Percentiles rank a stretch among this genome's conserved stretches.
These are phyloP conservation scores for Dioscorea alata DNA, from an alignment of 106 monocot species.

Conservation along the genomic window DNA sequence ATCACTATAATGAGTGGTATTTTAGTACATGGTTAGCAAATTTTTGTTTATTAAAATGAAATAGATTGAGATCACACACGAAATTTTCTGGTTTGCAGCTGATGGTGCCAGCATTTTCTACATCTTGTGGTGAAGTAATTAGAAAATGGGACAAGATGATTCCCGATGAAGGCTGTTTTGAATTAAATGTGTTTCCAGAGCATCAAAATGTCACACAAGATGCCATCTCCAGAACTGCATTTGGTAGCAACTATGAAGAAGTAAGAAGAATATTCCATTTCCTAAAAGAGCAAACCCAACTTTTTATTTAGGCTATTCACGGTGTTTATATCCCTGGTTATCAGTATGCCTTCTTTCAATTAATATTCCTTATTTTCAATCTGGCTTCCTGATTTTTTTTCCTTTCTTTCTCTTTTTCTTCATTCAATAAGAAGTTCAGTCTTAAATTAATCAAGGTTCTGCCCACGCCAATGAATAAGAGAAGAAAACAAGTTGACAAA, in stretches of 20 bases:
- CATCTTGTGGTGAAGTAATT: slow-evolving; percentile 29
- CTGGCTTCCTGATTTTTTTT: too few relatives aligned
- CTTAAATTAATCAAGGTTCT: slow-evolving; percentile 28
- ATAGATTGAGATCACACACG: too few relatives aligned
- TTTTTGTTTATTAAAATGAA: too few relatives aligned
- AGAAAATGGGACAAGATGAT: slow-evolving; percentile 14
- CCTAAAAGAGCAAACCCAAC: slow-evolving; percentile 26
- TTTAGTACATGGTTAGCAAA: too few relatives aligned
- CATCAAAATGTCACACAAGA: slow-evolving; percentile 55
- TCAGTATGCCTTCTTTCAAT: not conserved
- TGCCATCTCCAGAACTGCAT: slow-evolving; percentile 68
- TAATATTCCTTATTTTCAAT: too few relatives aligned
- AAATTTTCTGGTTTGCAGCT: not conserved
- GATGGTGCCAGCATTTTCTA: slow-evolving; percentile 16
- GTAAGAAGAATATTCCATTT: slow-evolving; percentile 38
- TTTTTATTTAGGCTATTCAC: slow-evolving; percentile 15
- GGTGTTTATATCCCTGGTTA: too few relatives aligned
- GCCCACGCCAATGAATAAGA: slow-evolving; percentile 31
- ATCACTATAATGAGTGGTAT: too few relatives aligned
- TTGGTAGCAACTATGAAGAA: slow-evolving; percentile 39
- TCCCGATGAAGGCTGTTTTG: slow-evolving; percentile 11
- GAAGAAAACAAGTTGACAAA: slow-evolving; percentile 25
- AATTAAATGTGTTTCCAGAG: slow-evolving; percentile 52
- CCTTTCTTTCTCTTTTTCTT: too few relatives aligned
- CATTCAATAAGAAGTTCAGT: too few relatives aligned